Base-by-base conservation (phyloP, 139 green algal species). In the Eudorina sp. region DNA sequence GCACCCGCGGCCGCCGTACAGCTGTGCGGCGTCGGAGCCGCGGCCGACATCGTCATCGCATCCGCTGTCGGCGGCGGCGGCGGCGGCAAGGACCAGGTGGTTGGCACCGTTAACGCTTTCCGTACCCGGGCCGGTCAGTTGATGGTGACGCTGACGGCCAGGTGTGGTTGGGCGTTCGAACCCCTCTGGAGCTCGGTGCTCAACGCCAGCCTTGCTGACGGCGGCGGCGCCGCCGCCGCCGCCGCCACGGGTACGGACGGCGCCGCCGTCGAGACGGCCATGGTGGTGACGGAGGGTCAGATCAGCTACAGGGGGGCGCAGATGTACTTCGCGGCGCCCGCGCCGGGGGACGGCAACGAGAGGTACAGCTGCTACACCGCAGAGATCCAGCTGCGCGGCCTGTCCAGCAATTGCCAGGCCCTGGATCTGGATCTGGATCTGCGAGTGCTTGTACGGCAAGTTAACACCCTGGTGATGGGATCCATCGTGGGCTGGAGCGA, bases 311-410 rank as follows among this genome's bases (percentile, higher is more conserved):
- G 14, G 31, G 78, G 55, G 40, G 16, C 27, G 3, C 3, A 27
- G 3, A 1, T 51, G 7, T 31, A 58, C 27, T 74, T 74, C 40
- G 40, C 9, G 6, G 36, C 19, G 55, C 78, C 53, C 4, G 36
- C 34, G 5, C 7, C 38, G 46, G 73, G 5, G 6, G 23, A 5
- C n/a, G 51, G 16, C 23, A 16, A 48, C 5, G 77, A 85, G 38
- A 38, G 78, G 27, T 85, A 85, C 78, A 53, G 34, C 55, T 85
- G 78, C 58, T 85, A 45, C 78, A 85, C 13, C 55, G 11, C 78
- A 0, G 55, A 29, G 55, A 3, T 85, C 23, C 27, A 11, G 55
- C 78, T 85, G 55, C 55, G 27, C 13, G 78, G 78, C 1, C 55
- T 85, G 14, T n/a, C 78, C 16, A 85, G 78, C 55, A 51, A 16